These are phyloP conservation scores for Maudiozyma serrabonitensis DNA, from an alignment of 805 yeast species.

Conservation along the genomic window DNA sequence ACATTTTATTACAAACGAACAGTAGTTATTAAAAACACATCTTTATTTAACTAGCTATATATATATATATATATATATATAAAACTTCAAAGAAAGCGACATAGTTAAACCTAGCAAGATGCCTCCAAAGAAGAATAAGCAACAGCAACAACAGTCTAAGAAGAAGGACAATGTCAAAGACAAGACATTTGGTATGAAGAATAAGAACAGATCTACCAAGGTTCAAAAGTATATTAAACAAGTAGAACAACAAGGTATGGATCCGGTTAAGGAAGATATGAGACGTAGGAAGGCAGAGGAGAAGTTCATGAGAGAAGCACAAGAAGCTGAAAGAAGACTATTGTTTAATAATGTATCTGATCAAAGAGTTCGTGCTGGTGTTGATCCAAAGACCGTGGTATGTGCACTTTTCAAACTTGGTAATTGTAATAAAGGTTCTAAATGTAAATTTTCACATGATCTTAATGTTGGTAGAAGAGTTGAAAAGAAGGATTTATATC, in stretches of 20 bases:
- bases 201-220: slow-evolving; percentile 87
- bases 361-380: slow-evolving; percentile 92
- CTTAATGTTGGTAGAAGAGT: slow-evolving; percentile 76
- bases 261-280: slow-evolving; percentile 69
- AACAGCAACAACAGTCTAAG: slow-evolving; percentile 41
- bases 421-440: slow-evolving; percentile 66
- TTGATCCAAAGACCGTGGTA: slow-evolving; percentile 87
- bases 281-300: slow-evolving; percentile 58
- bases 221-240: slow-evolving; percentile 69
- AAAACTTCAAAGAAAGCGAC: not conserved
- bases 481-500: slow-evolving; percentile 83
- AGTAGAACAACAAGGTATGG: slow-evolving; percentile 47
- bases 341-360: slow-evolving; percentile 57
- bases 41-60: not conserved
- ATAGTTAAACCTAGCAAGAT: slow-evolving; percentile 27
- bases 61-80: not conserved
- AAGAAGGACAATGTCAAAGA: slow-evolving; percentile 62
- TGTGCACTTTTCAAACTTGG: slow-evolving; percentile 88
- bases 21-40: no score
- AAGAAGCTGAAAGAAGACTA: slow-evolving; percentile 77
- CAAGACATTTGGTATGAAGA: slow-evolving; percentile 91
- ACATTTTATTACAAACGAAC: no score
- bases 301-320: slow-evolving; percentile 85
- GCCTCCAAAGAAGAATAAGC: slow-evolving; percentile 70
- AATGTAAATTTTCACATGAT: slow-evolving; percentile 92